Base-by-base conservation (phyloP, 805 yeast species). In the Pichia eremophila region DNA sequence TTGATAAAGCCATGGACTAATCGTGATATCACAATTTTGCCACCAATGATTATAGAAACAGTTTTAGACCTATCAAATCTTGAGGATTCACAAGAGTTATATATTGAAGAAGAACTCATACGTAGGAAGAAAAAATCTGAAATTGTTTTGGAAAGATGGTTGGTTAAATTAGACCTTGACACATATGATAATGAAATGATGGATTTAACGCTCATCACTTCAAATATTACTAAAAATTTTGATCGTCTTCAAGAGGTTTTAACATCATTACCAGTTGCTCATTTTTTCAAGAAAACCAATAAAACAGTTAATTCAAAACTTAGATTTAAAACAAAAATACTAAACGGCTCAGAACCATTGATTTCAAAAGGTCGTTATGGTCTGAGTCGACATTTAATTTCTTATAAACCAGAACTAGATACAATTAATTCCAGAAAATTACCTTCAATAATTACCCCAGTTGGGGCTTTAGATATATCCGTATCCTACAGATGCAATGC, bases 81-180 rank as follows among this genome's bases (percentile, higher is more conserved):
- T 40, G 49, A 50, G 34, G 42, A 55, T 14, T 49, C 54, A n/a
- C 60, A 58, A 40, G 49, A 59, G 8, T 52, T 63, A 17, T 42
- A 56, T 42, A 42, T 62, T 7, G 57, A 58, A 29, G 60, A 55
- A 25, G 68, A 75, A 10, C 81, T 81, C 12, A 70, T 83, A 10
- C 77, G 73, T 49, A 83, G 83, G 14, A 70, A 75, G 3, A 78
- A 76, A 57, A 84, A 84, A 57, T 72, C 78, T 17, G 98, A 91
- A 63, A 77, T 93, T n/a, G 96, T 93, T 2, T 67, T 93, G 48
- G 99, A 93, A 60, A 74, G 99, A 50, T 93, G 99, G 99, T 71
- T 88, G 25, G 67, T 93, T 34, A 96, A 90, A 62, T 76, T 90
- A 51, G 90, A 84, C 57, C 65, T 76, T 17, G 68, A 66, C 39